Conservation (phyloP, 1,284 basidiomycete genomes). For the Taiwanofungus camphoratus region DNA sequence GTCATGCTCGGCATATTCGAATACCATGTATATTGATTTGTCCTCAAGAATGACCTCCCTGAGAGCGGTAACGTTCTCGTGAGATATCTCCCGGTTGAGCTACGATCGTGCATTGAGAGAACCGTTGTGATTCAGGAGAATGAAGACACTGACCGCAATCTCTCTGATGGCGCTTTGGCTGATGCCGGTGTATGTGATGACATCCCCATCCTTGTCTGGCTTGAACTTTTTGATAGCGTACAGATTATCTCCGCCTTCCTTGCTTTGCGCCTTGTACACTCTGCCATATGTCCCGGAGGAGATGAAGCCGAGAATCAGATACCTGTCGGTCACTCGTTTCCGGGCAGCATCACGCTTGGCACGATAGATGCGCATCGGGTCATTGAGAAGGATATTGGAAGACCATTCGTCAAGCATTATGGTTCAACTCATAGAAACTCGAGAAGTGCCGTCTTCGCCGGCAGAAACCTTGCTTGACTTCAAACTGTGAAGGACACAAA, state of each 20-base stretch:
- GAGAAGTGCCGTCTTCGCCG: too few relatives aligned
- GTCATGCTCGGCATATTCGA: conserved; percentile 98
- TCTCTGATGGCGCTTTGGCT: conserved; percentile 96
- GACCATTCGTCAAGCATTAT: conserved; percentile 16
- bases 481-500: too few relatives aligned
- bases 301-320: conserved; percentile 94
- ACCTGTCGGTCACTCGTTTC: conserved; percentile 71
- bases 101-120: conserved; percentile 24
- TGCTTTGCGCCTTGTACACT: conserved; percentile 92
- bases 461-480: too few relatives aligned
- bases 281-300: conserved; percentile 97
- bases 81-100: conserved; percentile 91
- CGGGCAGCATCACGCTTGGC: conserved; percentile 68
- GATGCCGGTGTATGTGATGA: conserved; percentile 92
- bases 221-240: conserved; percentile 99
- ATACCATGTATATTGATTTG: conserved; percentile 98
- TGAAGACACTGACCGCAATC: conserved; percentile 69
- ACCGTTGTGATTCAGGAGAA: neutral
- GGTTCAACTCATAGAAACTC: neutral
- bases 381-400: conserved; percentile 26
- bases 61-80: conserved; percentile 89
- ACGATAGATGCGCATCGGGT: conserved; percentile 84
- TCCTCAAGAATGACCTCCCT: conserved; percentile 96
- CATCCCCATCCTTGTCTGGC: conserved; percentile 96
- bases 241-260: conserved; percentile 59